Conservation (phyloP, 2,329 filamentous ascomycete species). For the Madurella fahalii region DNA sequence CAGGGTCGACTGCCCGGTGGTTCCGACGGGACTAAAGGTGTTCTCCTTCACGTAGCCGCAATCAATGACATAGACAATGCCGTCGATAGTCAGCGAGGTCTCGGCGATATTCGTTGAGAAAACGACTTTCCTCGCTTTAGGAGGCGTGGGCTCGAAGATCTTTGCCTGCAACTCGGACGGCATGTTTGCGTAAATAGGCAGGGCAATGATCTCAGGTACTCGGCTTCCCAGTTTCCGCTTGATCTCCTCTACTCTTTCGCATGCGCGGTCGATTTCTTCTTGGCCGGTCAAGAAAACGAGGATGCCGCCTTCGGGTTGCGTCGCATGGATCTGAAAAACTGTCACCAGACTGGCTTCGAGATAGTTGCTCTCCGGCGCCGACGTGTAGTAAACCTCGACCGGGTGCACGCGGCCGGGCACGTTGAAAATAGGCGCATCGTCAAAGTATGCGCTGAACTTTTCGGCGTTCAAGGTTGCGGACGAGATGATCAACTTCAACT, state of each 20-base stretch:
- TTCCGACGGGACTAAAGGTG: slow-evolving; percentile 72
- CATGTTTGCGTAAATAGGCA: slow-evolving; percentile 90
- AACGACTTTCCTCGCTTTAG: slow-evolving; percentile 82
- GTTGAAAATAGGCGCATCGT: slow-evolving; percentile 89
- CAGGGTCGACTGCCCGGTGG: slow-evolving; percentile 84
- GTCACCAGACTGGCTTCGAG: slow-evolving; percentile 87
- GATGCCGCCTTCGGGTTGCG: slow-evolving; percentile 81
- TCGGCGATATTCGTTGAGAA: slow-evolving; percentile 96
- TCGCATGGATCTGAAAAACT: slow-evolving; percentile 90
- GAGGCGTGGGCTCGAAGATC: slow-evolving; percentile 91
- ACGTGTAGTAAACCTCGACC: slow-evolving; percentile 87
- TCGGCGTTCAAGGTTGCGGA: slow-evolving; percentile 93
- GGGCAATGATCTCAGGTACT: slow-evolving; percentile 81
- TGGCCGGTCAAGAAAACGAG: slow-evolving; percentile 93
- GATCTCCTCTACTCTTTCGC: slow-evolving; percentile 79
- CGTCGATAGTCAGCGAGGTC: slow-evolving; percentile 91
- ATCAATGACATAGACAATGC: slow-evolving; percentile 94
- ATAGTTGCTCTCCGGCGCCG: slow-evolving; percentile 90
- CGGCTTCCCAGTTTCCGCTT: slow-evolving; percentile 80
- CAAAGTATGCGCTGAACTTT: slow-evolving; percentile 89
- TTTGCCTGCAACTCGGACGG: slow-evolving; percentile 86
- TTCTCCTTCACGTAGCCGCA: slow-evolving; percentile 95
- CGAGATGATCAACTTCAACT: slow-evolving; percentile 86
- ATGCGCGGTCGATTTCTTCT: slow-evolving; percentile 89
- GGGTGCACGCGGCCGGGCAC: slow-evolving; percentile 86